Conservation (phyloP, 345 rosid genomes). For the Gossypium sturtianum region DNA sequence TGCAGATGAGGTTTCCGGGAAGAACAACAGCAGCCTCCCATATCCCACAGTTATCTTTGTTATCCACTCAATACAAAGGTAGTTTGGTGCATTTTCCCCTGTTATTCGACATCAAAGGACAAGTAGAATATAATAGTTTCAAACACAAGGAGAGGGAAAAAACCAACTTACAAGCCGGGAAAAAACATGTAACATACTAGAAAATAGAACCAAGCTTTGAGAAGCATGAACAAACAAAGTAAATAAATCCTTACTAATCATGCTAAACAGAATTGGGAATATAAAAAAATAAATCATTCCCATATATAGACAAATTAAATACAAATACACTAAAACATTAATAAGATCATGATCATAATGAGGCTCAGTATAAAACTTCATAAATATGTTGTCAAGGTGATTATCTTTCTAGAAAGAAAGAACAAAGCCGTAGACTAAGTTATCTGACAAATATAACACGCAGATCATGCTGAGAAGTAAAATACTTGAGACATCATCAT, state of each 20-base stretch:
- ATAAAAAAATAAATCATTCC: background rate
- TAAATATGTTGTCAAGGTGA: background rate
- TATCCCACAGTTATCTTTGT: conserved; percentile 27
- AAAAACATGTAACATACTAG: background rate
- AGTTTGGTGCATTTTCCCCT: conserved; percentile 26
- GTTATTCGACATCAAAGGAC: conserved; percentile 11
- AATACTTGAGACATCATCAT: background rate
- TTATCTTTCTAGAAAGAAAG: background rate
- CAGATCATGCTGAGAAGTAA: background rate
- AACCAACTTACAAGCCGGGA: background rate
- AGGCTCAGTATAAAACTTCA: background rate
- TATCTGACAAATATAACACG: background rate
- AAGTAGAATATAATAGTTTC: background rate
- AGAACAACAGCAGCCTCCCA: conserved; percentile 95
- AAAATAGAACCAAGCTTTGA: background rate
- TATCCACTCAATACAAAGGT: conserved; percentile 21
- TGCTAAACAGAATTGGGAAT: background rate
- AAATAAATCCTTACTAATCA: background rate
- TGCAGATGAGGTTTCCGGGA: conserved; percentile 66
- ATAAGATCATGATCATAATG: background rate
- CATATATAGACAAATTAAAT: no score
- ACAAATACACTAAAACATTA: background rate
- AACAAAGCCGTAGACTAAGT: background rate
- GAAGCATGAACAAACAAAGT: background rate
- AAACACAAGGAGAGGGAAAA: background rate